Evolutionary conservation across 768 basidiomycete genomes (phyloP).

Genomic region (Mycena alexandri): DNA sequence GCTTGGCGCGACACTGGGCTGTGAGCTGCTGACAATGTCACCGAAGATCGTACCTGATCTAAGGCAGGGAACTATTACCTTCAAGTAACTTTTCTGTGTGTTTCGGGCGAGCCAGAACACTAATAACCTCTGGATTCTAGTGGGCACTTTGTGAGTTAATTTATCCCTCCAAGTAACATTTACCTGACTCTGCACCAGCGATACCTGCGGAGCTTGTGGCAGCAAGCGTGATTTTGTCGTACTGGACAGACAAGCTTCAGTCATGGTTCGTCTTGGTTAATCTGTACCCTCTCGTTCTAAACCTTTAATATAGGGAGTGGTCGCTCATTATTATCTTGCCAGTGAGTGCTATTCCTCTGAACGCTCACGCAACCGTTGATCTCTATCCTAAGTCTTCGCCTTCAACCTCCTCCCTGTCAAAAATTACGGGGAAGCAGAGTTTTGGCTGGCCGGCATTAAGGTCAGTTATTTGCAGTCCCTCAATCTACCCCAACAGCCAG

Average conservation of each 20-base stretch:
- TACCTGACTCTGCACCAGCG: conserved; percentile 1
- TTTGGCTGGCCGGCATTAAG: conserved; percentile 76
- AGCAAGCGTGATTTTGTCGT: conserved; percentile 29
- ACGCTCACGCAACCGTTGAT: not conserved
- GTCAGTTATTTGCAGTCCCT: conserved; percentile 50
- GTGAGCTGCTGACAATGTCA: conserved; percentile 12
- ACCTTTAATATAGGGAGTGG: conserved; percentile 63
- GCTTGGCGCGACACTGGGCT: conserved; percentile 70
- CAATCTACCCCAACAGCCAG: too few relatives aligned
- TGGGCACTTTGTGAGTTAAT: conserved; percentile 40
- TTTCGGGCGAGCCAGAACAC: conserved; percentile 36
- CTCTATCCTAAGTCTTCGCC: conserved; percentile 23
- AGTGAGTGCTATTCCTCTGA: conserved; percentile 45
- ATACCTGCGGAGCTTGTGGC: conserved; percentile 31
- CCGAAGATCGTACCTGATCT: conserved; percentile 48
- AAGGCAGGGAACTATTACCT: conserved; percentile 74
- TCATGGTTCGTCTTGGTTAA: conserved; percentile 7
- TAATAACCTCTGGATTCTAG: conserved; percentile 41
- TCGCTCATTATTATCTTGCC: conserved; percentile 67
- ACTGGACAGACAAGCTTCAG: conserved; percentile 30
- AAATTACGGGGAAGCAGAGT: conserved; percentile 66
- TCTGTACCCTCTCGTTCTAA: conserved; percentile 41
- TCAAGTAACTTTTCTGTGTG: conserved; percentile 43
- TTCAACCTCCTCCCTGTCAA: conserved; percentile 30
- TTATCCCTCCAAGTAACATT: not conserved